Base-by-base conservation (phyloP, 83 land plant species). In the Picea mariana region DNA sequence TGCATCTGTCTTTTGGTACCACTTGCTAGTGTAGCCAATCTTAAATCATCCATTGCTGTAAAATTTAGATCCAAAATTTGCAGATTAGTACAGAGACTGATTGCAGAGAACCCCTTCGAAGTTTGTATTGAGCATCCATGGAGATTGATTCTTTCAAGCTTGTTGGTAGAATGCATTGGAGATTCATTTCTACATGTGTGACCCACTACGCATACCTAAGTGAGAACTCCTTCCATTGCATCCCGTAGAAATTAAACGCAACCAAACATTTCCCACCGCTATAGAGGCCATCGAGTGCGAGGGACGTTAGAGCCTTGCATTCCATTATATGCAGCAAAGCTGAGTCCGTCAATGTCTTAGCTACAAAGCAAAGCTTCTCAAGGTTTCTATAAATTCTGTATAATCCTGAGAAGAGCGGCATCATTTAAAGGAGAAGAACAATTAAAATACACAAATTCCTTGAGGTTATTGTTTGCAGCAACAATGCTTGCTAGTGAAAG, bases 31-130 rank as follows among this genome's bases (percentile, higher is more conserved):
- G 69, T 69, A 60, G 61, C 24, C 68, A 88, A 66, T 38, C 89
- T 84, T 62, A 84, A 61, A 66, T 86, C 89, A 59, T 88, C 90
- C 47, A 88, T 86, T 38, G 69, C 58, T 13, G 90, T 88, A 11
- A 71, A 86, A 71, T 86, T 86, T 81, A 88, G 65, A 67, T 88
- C 85, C 80, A 88, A 73, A 67, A 20, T 82, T 42, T 67, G 59
- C 64, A 88, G 63, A 55, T 81, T 81, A 18, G 27, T 59, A 79
- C 89, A 87, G 7, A 72, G 58, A 40, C 69, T 44, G 16, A 86
- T 83, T 6, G 80, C 63, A 75, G 80, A 83, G 76, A 84, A 86
- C 3, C 88, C 86, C 58, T 76, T 75, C 18, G 87, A 62, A 4
- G 88, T 65, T 20, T 69, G 83, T 26, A 83, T 83, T 13, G 0